phyloP scores from a whole-genome alignment of 148 eudicot species.

The Vaccinium darrowii region DNA sequence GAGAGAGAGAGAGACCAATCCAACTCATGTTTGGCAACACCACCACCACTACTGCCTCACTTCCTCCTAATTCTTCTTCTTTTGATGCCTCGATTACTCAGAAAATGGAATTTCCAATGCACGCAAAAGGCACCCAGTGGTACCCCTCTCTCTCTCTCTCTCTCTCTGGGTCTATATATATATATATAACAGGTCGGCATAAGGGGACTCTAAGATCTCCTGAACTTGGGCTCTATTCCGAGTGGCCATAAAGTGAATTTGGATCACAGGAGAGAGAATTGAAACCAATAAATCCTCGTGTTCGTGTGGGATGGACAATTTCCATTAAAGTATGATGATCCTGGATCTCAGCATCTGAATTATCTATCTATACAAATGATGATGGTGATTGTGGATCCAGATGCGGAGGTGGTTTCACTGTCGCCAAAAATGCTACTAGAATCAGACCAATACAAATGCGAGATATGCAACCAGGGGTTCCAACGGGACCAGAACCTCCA shows the following conservation, averaged over 20 bases:
- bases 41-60: background rate
- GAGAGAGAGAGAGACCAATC: no score
- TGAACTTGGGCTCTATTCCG: no score
- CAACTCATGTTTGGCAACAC: constrained; percentile 20
- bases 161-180: background rate
- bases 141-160: constrained; percentile 24
- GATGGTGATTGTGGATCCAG: constrained; percentile 55
- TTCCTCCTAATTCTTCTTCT: constrained; percentile 30
- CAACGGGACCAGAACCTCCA: constrained; percentile 90
- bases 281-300: no score
- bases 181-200: background rate
- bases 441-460: constrained; percentile 81
- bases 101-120: constrained; percentile 32
- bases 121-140: constrained; percentile 84
- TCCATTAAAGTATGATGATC: background rate
- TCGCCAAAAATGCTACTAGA: constrained; percentile 78
- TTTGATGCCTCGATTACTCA: constrained; percentile 20
- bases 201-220: no score
- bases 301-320: background rate
- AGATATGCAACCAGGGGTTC: constrained; percentile 96
- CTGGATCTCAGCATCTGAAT: background rate
- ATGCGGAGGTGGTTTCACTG: constrained; percentile 85
- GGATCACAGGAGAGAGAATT: no score
- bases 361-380: background rate
- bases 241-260: no score